A percentile compares a stretch with the other conserved stretches of the same genome.
These are phyloP conservation scores for Hypoxylon crocopeplum DNA, from an alignment of 495 filamentous ascomycete genomes.

Conservation along the genomic window DNA sequence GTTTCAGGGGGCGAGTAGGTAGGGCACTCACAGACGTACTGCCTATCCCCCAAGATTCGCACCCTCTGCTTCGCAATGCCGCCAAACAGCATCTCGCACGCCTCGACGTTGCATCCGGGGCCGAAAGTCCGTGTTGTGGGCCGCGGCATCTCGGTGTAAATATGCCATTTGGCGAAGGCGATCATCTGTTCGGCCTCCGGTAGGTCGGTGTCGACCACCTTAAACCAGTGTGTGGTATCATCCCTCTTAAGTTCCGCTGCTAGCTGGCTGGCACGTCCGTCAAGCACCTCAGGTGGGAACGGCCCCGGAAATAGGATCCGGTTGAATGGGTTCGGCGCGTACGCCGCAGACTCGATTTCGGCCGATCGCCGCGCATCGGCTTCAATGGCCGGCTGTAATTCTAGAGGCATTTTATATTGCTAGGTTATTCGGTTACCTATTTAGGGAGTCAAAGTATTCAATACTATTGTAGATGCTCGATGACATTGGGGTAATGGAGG, in stretches of 20 bases:
- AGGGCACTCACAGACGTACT: constrained; percentile 33
- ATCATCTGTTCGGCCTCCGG: constrained; percentile 37
- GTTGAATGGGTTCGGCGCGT: constrained; percentile 41
- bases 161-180: constrained; percentile 47
- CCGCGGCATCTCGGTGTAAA: constrained; percentile 30
- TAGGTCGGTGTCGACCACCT: constrained; percentile 43
- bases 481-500: too few relatives aligned
- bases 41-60: constrained; percentile 35
- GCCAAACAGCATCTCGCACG: constrained; percentile 44
- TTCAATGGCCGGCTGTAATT: constrained; percentile 37
- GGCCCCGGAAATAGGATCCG: constrained; percentile 44
- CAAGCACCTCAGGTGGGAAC: constrained; percentile 35
- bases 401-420: constrained; percentile 38
- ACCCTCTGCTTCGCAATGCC: constrained; percentile 21
- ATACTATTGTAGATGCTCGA: too few relatives aligned
- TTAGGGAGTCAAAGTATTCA: too few relatives aligned
- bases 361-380: constrained; percentile 40
- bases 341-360: constrained; percentile 43
- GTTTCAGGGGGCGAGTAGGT: too few relatives aligned
- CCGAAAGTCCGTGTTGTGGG: constrained; percentile 28
- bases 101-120: constrained; percentile 35
- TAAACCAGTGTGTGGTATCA: constrained; percentile 39
- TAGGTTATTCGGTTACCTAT: too few relatives aligned
- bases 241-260: constrained; percentile 19
- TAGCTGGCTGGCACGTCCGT: constrained; percentile 30